Evolutionary conservation across 768 basidiomycete genomes (phyloP), one percentile per base, ranked within the genome.

Genomic region (Russula sp.): DNA sequence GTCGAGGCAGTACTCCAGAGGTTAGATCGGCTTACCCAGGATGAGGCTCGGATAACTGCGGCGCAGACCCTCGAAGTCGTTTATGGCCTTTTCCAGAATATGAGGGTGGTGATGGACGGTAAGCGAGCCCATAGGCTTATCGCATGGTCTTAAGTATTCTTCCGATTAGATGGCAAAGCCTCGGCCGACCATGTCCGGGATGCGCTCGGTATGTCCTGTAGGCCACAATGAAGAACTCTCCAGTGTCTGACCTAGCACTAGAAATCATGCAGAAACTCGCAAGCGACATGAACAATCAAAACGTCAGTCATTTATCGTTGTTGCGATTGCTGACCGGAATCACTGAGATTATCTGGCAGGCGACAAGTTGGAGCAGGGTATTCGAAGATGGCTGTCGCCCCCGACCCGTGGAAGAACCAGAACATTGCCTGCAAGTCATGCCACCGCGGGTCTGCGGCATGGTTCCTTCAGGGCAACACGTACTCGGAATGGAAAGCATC

Each of bases 401-500:
- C 54, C 3, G 22, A 55, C 18, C 54, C 54, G 5, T 55, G 54
- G 54, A 40, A 40, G 38, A 53, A 53, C 32, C 32, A 53, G 3
- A 32, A 53, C 32, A 53, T 34, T 13, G 52, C 52, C 11, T n/a
- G n/a, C 36, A 36, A 40, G 20, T 56, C 40, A 26, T 18, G 16
- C 5, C 40, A 56, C 26, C 7, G 3, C 13, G 55, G n/a, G 22
- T 24, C 55, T 5, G 16, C 40, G 9, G 9, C 7, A 3, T 56
- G 55, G 55, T 56, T 56, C 38, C 4, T 42, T 40, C 55, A 56
- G 9, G 55, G 55, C 16, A 20, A 28, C 14, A 13, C 55, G 13
- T 42, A 28, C 4, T 40, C 55, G 8, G 26, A 42, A n/a, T 56
- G 55, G 55, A 56, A 28, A 11, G 20, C 18, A 6, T 42, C 55